Conservation (phyloP, 225 moss, liverwort and hornwort species). For the Sphagnum tenellum region DNA sequence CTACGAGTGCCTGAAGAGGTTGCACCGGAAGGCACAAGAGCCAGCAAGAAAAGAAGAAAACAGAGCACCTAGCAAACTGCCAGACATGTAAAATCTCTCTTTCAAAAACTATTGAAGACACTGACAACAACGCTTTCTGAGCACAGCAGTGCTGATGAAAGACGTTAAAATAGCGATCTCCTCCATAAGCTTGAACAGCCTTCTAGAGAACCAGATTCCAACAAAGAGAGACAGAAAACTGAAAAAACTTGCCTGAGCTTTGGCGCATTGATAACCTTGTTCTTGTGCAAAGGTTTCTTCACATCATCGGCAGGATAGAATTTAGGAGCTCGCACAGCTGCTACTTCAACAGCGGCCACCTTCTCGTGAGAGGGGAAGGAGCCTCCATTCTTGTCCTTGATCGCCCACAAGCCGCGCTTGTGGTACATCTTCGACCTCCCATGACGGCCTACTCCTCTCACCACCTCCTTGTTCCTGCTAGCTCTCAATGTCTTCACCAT, state of each 20-base stretch:
- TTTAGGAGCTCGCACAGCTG: slow-evolving; percentile 42
- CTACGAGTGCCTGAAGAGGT: no score
- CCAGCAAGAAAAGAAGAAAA: neutral
- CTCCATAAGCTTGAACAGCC: no score
- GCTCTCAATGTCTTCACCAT: slow-evolving; percentile 42
- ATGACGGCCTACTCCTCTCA: slow-evolving; percentile 54
- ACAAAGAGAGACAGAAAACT: no score
- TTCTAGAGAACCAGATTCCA: no score
- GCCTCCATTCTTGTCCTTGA: slow-evolving; percentile 88
- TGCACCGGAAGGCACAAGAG: neutral
- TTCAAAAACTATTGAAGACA: no score
- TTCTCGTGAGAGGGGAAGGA: slow-evolving; percentile 45
- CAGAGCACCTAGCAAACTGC: neutral
- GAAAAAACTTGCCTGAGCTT: slow-evolving; percentile 42
- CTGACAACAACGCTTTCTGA: no score
- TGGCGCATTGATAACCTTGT: slow-evolving; percentile 58
- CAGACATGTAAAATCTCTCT: no score
- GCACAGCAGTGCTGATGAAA: no score
- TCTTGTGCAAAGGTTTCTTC: slow-evolving; percentile 68
- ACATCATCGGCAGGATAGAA: slow-evolving; percentile 76
- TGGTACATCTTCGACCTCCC: slow-evolving; percentile 77
- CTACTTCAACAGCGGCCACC: slow-evolving; percentile 18
- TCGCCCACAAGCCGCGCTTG: slow-evolving; percentile 77
- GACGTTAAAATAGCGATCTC: no score
- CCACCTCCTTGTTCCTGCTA: slow-evolving; percentile 58